Base-by-base conservation (phyloP, 2,329 filamentous ascomycete genomes). In the Monilinia fructigena region DNA sequence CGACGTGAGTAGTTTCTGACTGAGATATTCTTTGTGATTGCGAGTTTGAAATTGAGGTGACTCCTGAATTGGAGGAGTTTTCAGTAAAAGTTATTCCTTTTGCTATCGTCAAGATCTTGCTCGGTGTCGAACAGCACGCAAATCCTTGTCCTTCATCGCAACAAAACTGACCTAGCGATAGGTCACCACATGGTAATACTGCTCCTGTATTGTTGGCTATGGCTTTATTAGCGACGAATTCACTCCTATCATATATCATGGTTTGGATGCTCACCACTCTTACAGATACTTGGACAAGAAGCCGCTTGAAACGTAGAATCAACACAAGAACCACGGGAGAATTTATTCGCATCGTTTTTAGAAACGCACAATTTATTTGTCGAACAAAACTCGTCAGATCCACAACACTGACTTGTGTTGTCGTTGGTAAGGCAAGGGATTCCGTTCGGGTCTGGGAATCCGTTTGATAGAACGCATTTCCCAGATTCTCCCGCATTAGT, bases 321-420 rank as follows among this genome's bases (percentile, higher is more conserved):
- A 14, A 66, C 52, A 53, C 69, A 70, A 31, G 68, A 68, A 8
- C 69, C 68, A 26, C 69, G 55, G 8, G 66, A 53, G 52, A 67
- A 66, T 52, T 47, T 65, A 8, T 31, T 60, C n/a, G 54, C 11
- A 35, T 64, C 63, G 4, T 42, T 59, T 31, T 70, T 69, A 16
- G 60, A 48, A n/a, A 68, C 68, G 54, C 69, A 70, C 7, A 70
- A 50, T 26, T 67, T 68, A 42, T 70, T 70, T 8, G 65, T 67
- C 8, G 69, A 69, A 50, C 69, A 70, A 40, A 67, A 55, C 28
- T 70, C 66, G 20, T 68, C 59, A 16, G 55, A 55, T 45, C 62
- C 62, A 54, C 69, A 70, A 53, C 69, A 70, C 55, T 59, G 65
- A 61, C 69, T 70, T 58, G 55, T 26, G 6, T 35, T 45, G 48